phyloP scores from a whole-genome alignment of 1,139 yeast genomes.

The Geotrichum aggregatum region DNA sequence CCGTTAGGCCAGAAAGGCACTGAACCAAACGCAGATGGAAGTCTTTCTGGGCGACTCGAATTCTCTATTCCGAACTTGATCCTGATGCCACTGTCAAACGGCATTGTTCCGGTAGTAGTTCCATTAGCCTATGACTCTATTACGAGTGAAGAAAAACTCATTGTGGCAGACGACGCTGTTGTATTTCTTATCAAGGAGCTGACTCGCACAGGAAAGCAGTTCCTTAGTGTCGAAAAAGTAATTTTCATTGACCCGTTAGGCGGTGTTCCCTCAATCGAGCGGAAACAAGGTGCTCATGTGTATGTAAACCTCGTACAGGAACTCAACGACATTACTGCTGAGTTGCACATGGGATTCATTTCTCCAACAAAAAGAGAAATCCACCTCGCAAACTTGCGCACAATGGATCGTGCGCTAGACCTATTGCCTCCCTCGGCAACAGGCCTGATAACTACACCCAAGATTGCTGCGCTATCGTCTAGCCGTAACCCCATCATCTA shows the following conservation, averaged over 20 bases:
- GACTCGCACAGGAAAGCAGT: constrained; percentile 31
- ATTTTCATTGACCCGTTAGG: constrained; percentile 77
- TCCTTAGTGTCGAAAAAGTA: constrained; percentile 66
- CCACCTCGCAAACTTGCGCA: constrained; percentile 53
- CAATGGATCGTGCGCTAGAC: constrained; percentile 48
- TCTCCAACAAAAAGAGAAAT: constrained; percentile 45
- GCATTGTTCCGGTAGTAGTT: constrained; percentile 55
- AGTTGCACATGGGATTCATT: constrained; percentile 54
- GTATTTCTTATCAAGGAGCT: constrained; percentile 38
- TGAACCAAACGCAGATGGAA: constrained; percentile 20
- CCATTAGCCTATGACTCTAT: constrained; percentile 51
- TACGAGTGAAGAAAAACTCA: constrained; percentile 41
- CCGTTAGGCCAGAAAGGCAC: not conserved
- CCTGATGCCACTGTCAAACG: constrained; percentile 41
- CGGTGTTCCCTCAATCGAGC: constrained; percentile 83
- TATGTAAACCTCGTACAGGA: constrained; percentile 84
- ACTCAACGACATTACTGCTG: constrained; percentile 59
- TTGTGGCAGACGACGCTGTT: constrained; percentile 41
- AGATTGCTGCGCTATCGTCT: constrained; percentile 40
- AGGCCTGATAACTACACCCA: constrained; percentile 52
- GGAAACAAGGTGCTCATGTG: constrained; percentile 73
- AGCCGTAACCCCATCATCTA: constrained; percentile 74
- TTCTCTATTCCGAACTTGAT: constrained; percentile 39
- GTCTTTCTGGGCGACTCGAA: constrained; percentile 15
- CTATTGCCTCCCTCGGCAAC: constrained; percentile 48